phyloP scores from a whole-genome alignment of 2,329 filamentous ascomycete species.

The Arachnopeziza araneosa region DNA sequence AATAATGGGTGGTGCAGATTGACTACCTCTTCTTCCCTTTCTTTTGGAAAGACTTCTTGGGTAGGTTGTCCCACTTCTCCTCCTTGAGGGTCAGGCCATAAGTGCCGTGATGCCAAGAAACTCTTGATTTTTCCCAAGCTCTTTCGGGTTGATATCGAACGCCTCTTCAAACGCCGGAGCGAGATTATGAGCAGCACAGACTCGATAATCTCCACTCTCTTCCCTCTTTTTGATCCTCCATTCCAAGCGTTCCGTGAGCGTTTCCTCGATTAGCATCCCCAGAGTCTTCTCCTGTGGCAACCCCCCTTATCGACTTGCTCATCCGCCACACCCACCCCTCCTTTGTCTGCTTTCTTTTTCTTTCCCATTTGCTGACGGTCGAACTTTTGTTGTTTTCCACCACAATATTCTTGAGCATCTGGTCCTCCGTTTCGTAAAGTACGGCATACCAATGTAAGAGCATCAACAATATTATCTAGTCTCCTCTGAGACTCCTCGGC shows the following conservation, averaged over 20 bases:
- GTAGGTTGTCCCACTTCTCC: slow-evolving; percentile 5
- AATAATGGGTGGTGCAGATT: no score
- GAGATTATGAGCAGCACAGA: slow-evolving; percentile 34
- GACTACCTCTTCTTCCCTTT: slow-evolving; percentile 2
- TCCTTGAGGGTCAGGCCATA: not conserved
- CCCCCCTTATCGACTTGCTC: no score
- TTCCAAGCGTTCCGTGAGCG: slow-evolving; percentile 21
- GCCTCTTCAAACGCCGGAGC: slow-evolving; percentile 10
- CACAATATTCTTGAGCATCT: slow-evolving; percentile 2
- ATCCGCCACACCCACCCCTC: no score
- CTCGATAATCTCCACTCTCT: slow-evolving; percentile 27
- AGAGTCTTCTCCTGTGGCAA: slow-evolving; percentile 18
- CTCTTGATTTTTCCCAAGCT: slow-evolving; percentile 23
- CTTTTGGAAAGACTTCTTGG: slow-evolving; percentile 6
- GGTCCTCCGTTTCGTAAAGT: slow-evolving; percentile 6
- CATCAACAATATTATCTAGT: slow-evolving; percentile 10
- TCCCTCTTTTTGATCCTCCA: slow-evolving; percentile 28
- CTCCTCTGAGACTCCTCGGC: slow-evolving; percentile 1
- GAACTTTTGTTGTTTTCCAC: no score
- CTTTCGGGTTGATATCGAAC: slow-evolving; percentile 26
- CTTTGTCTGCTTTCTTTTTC: no score
- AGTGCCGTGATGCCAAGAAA: slow-evolving; percentile 10
- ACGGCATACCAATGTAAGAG: slow-evolving; percentile 10
- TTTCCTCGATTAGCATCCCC: slow-evolving; percentile 16
- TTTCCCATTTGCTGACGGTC: no score